Evolutionary conservation across 805 yeast genomes (phyloP), one percentile per base, ranked within the genome.

Genomic region (Candida saitoana): DNA sequence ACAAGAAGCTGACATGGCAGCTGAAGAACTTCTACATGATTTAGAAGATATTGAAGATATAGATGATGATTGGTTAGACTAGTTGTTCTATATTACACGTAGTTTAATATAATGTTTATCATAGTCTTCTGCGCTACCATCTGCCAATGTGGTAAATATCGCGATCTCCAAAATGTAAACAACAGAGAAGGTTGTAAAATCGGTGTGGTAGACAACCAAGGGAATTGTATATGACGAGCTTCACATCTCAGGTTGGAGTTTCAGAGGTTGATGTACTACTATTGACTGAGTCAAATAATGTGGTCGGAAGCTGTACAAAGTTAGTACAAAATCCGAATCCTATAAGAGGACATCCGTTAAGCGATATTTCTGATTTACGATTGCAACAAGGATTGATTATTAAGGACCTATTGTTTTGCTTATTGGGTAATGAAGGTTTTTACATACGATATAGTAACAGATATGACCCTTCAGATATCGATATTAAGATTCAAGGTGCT

Each of bases 341-440:
- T 59, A 52, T 65, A 19, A 64, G 63, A 39, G 68, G 77, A 9
- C 67, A 62, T 42, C 74, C 82, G 2, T 56, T 81, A 25, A 69
- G 69, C 37, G 75, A 67, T 40, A 56, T 74, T 32, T 56, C 54
- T n/a, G 77, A 75, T 24, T 55, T 71, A 3, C 68, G 74, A 37
- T 71, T 74, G 3, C 96, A 88, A 56, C 96, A 89, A 56, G 82
- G 86, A 0, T 69, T 82, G 18, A 73, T 93, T 1, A 68, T 84
- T 12, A 71, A 77, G 44, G 99, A 91, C 57, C 56, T 89, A 7
- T 52, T 88, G 16, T 74, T 73, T 50, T 82, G 86, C 1, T 57
- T 93, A 11, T 50, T 80, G 24, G 95, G 95, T 0, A 61, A 74
- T 19, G 96, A 89, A 58, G 97, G 97, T 0, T 69, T 71, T 16